Conservation (phyloP, 306 rosid genomes). For the Castanopsis chinensis region DNA sequence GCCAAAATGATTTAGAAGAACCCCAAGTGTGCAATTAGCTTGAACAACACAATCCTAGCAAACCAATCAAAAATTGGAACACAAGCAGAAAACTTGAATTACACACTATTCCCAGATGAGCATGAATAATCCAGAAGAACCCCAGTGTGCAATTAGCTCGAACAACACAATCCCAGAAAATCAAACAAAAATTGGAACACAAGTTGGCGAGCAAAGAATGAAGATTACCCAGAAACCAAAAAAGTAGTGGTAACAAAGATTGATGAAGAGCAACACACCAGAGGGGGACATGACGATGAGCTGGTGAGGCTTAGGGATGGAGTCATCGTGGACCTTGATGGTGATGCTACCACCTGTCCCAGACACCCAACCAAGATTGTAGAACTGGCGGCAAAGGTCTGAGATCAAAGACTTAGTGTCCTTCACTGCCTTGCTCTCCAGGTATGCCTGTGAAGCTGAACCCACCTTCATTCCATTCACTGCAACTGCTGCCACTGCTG, state of each 20-base stretch:
- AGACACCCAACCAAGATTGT: conserved; percentile 85
- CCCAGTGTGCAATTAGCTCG: not conserved
- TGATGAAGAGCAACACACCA: conserved; percentile 49
- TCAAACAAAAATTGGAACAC: not conserved
- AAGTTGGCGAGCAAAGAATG: not conserved
- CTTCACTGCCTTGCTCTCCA: conserved; percentile 59
- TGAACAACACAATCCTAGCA: not conserved
- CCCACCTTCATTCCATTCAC: conserved; percentile 48
- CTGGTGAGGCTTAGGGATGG: conserved; percentile 69
- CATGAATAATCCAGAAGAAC: not conserved
- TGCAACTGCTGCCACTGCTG: conserved; percentile 25
- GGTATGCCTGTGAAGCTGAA: conserved; percentile 58
- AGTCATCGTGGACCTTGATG: conserved; percentile 76
- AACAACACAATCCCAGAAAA: not conserved
- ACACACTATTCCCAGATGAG: too few species aligned
- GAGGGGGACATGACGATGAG: conserved; percentile 83
- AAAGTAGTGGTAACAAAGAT: not conserved
- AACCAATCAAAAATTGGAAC: not conserved
- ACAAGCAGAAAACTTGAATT: too few species aligned
- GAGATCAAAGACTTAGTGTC: conserved; percentile 73
- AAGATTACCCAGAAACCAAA: not conserved
- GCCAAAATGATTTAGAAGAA: not conserved
- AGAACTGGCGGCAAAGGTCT: conserved; percentile 92
- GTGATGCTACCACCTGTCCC: conserved; percentile 98
- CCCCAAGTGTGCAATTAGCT: not conserved